A percentile compares a stretch with the other conserved stretches of the same genome.
Evolutionary conservation across 768 basidiomycete species (phyloP).

Genomic region (Leucocoprinus leucothites): DNA sequence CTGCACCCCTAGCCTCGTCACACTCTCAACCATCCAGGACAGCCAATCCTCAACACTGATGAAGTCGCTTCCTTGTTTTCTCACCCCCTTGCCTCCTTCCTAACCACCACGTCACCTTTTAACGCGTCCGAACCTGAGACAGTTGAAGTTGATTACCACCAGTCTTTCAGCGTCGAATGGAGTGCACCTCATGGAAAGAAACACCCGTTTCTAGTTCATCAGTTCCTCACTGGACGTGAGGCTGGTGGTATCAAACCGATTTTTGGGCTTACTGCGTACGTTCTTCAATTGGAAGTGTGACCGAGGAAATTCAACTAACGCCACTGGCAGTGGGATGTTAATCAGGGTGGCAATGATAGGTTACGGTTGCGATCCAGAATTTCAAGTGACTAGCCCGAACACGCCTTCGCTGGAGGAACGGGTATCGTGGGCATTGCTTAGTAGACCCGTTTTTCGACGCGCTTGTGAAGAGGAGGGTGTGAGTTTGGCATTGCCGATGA

Average conservation of each 20-base stretch:
- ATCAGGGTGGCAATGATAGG: slow-evolving; percentile 43
- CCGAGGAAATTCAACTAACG: too few relatives aligned
- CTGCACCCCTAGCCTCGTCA: neutral
- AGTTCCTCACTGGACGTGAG: slow-evolving; percentile 85
- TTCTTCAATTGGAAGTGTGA: slow-evolving; percentile 18
- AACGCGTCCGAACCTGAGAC: slow-evolving; percentile 45
- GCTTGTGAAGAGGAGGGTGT: slow-evolving; percentile 38
- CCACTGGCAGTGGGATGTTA: slow-evolving; percentile 35
- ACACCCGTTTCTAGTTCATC: slow-evolving; percentile 57
- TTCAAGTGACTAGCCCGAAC: slow-evolving; percentile 35
- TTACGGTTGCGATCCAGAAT: slow-evolving; percentile 41
- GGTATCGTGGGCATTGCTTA: slow-evolving; percentile 43
- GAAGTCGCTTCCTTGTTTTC: slow-evolving; percentile 86
- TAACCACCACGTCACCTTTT: slow-evolving; percentile 58
- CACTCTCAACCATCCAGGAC: neutral
- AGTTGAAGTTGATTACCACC: slow-evolving; percentile 63
- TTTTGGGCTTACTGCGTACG: slow-evolving; percentile 84
- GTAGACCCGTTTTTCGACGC: slow-evolving; percentile 31
- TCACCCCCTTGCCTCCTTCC: slow-evolving; percentile 75
- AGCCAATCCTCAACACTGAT: slow-evolving; percentile 78
- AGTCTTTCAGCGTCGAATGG: slow-evolving; percentile 51
- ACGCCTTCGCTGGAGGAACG: slow-evolving; percentile 31
- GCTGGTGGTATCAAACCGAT: slow-evolving; percentile 85
- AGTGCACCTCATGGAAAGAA: slow-evolving; percentile 33
- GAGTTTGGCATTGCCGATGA: slow-evolving; percentile 28